Evolutionary conservation across 306 rosid genomes (phyloP), one percentile per base, ranked within the genome.

Genomic region (Sicyos baderoa): DNA sequence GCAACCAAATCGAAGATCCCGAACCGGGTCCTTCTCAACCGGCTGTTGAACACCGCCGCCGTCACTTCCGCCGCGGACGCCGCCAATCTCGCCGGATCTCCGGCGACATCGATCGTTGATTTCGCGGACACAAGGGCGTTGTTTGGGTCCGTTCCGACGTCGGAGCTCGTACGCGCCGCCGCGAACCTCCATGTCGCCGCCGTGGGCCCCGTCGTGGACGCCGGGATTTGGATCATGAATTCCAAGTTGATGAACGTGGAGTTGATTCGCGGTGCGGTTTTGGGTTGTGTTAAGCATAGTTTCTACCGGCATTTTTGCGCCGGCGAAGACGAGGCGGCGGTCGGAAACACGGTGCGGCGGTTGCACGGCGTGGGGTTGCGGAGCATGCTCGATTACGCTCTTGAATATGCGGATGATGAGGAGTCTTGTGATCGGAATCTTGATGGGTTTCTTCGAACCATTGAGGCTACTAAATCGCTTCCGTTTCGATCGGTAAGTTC

Each of bases 281-380:
- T 83, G 32, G 77, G 78, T 2, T 6, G 72, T 4, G 55, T 88
- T 0, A 80, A 79, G 5, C 48, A 35, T 54, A 81, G 85, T 9
- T 86, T 93, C 22, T 93, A 63, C 71, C 78, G 68, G 11, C 87
- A 90, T 17, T 94, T 94, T 19, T 94, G 99, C 58, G 97, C 96
- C 70, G 99, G 99, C 4, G 89, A 88, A 55, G 90, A 94, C 11
- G 71, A 86, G 2, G 35, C 0, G 17, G 75, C 85, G 5, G 87
- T 93, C 18, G 84, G 82, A 0, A 6, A 23, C 0, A 79, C 86
- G 47, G 84, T 90, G 3, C 13, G 72, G 4, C 47, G 70, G 2
- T 62, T 94, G 0, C 76, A 80, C 48, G 79, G 79, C 3, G 85
- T 77, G 0, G 97, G 97, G 0, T 72, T 94, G 7, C 76, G 99